Percentiles rank a stretch among this genome's conserved stretches.
phyloP scores from a whole-genome alignment of 2,329 filamentous ascomycete genomes.

The Colletotrichum chrysophilum region DNA sequence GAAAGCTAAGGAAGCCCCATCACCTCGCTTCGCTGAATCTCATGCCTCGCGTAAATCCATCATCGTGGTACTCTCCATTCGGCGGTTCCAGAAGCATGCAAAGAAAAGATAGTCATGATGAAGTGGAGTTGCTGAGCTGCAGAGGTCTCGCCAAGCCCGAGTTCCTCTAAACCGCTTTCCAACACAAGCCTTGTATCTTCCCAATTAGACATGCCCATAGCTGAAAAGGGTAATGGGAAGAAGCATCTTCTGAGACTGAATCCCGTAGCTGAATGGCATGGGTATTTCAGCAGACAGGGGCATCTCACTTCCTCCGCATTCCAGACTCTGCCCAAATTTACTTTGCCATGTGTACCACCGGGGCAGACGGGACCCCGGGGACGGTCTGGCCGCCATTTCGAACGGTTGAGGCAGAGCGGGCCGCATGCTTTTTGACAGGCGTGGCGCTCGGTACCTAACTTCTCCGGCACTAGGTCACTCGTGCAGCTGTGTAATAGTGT shows the following conservation, averaged over 20 bases:
- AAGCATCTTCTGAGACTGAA: no score
- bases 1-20: background rate
- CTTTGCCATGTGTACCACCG: background rate
- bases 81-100: background rate
- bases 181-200: no score
- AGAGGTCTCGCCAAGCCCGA: background rate
- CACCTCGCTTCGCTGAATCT: background rate
- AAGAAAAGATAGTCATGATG: background rate
- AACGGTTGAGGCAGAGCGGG: no score
- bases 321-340: background rate
- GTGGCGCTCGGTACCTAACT: background rate
- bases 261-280: background rate
- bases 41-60: background rate
- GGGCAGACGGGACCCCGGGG: no score
- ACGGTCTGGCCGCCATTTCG: no score
- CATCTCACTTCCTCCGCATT: background rate
- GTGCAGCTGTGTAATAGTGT: background rate
- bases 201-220: no score
- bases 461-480: background rate
- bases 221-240: no score
- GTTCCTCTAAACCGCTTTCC: background rate
- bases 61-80: rapidly evolving
- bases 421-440: no score
- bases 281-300: background rate
- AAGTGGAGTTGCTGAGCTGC: background rate